Conservation (phyloP, 1,139 yeast genomes). For the Kurtzmaniella natalensis region DNA sequence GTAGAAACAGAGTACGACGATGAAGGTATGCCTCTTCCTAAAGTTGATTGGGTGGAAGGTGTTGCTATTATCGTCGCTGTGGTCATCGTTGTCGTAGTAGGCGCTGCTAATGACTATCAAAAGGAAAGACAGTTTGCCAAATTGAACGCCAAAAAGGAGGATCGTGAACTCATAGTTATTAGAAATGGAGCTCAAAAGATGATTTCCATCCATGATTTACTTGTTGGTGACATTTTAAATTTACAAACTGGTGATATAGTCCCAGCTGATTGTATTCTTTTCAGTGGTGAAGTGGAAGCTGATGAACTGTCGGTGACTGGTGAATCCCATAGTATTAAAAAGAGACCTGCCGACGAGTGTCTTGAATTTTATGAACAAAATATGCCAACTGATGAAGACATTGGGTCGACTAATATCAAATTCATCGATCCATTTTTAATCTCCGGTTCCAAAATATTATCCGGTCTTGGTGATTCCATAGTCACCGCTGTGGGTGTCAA, state of each 20-base stretch:
- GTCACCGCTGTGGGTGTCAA: conserved; percentile 88
- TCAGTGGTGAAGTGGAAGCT: conserved; percentile 78
- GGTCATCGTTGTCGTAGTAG: conserved; percentile 83
- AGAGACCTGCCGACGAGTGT: conserved; percentile 53
- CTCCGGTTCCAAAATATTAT: conserved; percentile 83
- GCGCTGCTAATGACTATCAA: conserved; percentile 93
- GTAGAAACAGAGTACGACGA: conserved; percentile 73
- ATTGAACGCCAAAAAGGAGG: conserved; percentile 82
- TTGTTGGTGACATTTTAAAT: conserved; percentile 80
- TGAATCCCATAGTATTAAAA: conserved; percentile 78
- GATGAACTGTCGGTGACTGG: conserved; percentile 95
- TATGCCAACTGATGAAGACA: conserved; percentile 38
- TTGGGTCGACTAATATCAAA: conserved; percentile 42
- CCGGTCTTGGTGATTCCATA: conserved; percentile 82
- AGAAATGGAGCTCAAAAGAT: conserved; percentile 68
- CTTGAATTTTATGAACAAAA: conserved; percentile 25
- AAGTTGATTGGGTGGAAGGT: conserved; percentile 97
- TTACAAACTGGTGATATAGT: conserved; percentile 93
- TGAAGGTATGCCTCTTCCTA: conserved; percentile 70
- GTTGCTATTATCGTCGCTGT: conserved; percentile 95
- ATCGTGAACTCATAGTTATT: conserved; percentile 71
- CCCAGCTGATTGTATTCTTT: conserved; percentile 80
- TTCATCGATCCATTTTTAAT: conserved; percentile 76
- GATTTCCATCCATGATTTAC: conserved; percentile 67
- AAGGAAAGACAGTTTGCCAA: conserved; percentile 91